Evolutionary conservation across 2,329 filamentous ascomycete species (phyloP), one percentile per base, ranked within the genome.

Genomic region (Alternaria burnsii): DNA sequence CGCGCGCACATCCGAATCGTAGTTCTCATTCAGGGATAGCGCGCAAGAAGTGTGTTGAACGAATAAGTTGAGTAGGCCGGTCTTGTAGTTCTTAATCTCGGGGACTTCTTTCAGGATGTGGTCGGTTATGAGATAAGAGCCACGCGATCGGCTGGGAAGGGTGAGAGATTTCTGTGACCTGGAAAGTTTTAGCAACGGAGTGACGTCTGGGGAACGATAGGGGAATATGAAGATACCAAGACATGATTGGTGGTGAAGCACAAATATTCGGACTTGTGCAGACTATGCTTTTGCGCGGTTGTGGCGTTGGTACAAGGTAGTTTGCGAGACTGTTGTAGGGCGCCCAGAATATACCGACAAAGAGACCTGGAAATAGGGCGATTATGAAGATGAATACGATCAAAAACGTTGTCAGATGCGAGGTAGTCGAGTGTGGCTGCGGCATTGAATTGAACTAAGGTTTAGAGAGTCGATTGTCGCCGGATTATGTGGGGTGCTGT

Each of bases 41-140:
- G 91, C 95, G 80, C 93, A 97, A 73, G 89, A 93, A 5, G 95
- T 99, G 81, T 99, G 95, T 81, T 99, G 94, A 55, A 98, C 86
- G 79, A 98, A 99, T 47, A 99, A 85, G 78, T 97, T 89, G 64
- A 98, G 82, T 2, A 79, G 66, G 4, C 77, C 77, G 70, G 95
- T 87, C 78, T 94, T 94, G 86, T 97, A 97, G 67, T 87, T 78
- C 60, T 85, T 84, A 66, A 98, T 86, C 80, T 97, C 93, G 4
- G 94, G 94, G 1, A 98, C 82, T 60, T 88, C 83, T 51, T 84
- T 82, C 26, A 88, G 70, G 57, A 98, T 86, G 53, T 89, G 84
- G 77, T 94, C 88, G 52, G 94, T 97, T 72, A 98, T 86, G 61
- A 98, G 91, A 82, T 97, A 97, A 54, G 89, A 92, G 77, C 95